Conservation (phyloP, 768 basidiomycete genomes). For the Pleurotus djamor region DNA sequence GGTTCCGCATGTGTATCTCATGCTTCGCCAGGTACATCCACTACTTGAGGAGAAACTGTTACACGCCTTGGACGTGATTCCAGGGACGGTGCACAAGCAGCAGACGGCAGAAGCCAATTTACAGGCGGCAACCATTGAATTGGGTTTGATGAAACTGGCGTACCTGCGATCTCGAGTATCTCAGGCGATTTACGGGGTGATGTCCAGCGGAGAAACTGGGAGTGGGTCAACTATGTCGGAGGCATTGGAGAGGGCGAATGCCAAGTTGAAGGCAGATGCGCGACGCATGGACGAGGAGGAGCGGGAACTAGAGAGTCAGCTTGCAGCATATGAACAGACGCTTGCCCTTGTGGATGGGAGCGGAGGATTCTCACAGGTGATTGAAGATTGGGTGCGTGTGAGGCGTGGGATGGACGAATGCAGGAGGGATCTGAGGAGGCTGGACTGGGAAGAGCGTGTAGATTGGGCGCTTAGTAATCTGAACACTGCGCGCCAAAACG, state of each 20-base stretch:
- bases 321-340: constrained; percentile 39
- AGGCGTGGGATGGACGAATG: constrained; percentile 50
- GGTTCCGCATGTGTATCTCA: neutral
- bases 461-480: no score
- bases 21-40: constrained; percentile 23
- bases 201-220: constrained; percentile 5
- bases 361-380: constrained; percentile 42
- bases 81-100: constrained; percentile 20
- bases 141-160: constrained; percentile 45
- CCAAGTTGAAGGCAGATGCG: constrained; percentile 31
- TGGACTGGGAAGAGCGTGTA: constrained; percentile 33
- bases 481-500: no score
- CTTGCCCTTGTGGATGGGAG: constrained; percentile 39
- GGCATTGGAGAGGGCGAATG: constrained; percentile 29
- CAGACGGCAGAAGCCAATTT: constrained; percentile 36
- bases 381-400: constrained; percentile 45
- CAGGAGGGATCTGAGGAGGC: constrained; percentile 42
- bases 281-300: constrained; percentile 33
- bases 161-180: constrained; percentile 39
- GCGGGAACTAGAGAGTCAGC: constrained; percentile 29
- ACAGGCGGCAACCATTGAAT: constrained; percentile 42
- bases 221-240: constrained; percentile 20
- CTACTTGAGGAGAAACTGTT: constrained; percentile 26
- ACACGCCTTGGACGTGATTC: constrained; percentile 22
- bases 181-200: constrained; percentile 35